These are phyloP conservation scores for Pisolithus tinctorius DNA, from an alignment of 768 basidiomycete species.

Conservation along the genomic window DNA sequence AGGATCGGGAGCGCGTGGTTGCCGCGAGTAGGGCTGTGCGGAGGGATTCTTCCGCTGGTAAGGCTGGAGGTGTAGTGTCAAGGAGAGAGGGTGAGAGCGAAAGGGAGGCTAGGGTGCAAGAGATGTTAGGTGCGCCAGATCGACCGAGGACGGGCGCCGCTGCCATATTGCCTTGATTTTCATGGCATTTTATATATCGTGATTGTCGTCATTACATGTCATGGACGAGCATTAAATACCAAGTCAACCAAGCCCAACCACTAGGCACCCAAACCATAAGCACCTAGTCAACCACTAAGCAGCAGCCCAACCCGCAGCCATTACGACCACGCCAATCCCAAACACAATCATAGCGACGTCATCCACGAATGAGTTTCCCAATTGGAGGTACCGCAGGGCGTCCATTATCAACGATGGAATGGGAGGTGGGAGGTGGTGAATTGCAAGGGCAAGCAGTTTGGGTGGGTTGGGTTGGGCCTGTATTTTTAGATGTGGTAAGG, in stretches of 20 bases:
- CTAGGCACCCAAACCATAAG: constrained; percentile 3
- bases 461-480: constrained; percentile 59
- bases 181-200: background rate
- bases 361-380: constrained; percentile 62
- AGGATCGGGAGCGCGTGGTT: constrained; percentile 26
- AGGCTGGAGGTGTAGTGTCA: background rate
- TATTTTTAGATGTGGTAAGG: constrained; percentile 3
- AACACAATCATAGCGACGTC: constrained; percentile 66
- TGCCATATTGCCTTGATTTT: constrained; percentile 29
- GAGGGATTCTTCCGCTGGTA: background rate
- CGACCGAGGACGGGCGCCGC: constrained; percentile 33
- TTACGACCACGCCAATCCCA: constrained; percentile 61
- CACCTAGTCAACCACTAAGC: constrained; percentile 9
- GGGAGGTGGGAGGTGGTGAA: constrained; percentile 62
- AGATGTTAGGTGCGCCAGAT: constrained; percentile 23
- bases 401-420: constrained; percentile 57
- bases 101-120: constrained; percentile 20
- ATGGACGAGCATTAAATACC: background rate
- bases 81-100: constrained; percentile 9
- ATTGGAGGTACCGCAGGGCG: constrained; percentile 58
- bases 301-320: constrained; percentile 40
- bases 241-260: background rate
- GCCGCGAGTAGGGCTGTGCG: constrained; percentile 1
- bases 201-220: background rate
- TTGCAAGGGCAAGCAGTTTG: constrained; percentile 47